Percentiles rank a stretch among this genome's conserved stretches.
phyloP scores from a whole-genome alignment of 108 stramenopile species.

The Licmophora abbreviata region DNA sequence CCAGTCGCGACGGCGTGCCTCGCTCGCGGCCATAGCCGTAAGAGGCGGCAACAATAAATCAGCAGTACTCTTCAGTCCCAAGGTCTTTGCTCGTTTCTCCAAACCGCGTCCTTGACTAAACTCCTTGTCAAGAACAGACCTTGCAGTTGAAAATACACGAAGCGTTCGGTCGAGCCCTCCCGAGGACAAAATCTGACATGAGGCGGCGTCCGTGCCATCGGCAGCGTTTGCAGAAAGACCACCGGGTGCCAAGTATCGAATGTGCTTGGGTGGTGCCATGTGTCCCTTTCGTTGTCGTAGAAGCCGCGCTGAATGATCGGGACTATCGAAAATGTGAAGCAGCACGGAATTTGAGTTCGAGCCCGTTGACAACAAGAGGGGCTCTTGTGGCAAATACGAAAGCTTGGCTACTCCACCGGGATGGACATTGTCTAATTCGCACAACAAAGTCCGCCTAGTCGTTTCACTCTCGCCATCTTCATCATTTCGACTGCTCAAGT shows the following conservation, averaged over 20 bases:
- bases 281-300: conserved; percentile 71
- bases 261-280: conserved; percentile 50
- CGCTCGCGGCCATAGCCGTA: conserved; percentile 47
- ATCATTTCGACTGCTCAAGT: conserved; percentile 57
- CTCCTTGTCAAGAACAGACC: conserved; percentile 74
- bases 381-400: conserved; percentile 74
- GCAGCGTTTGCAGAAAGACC: conserved; percentile 50
- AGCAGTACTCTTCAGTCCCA: conserved; percentile 44
- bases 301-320: conserved; percentile 72
- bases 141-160: conserved; percentile 74
- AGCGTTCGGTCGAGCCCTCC: conserved; percentile 60
- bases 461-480: conserved; percentile 26
- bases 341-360: conserved; percentile 55
- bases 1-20: conserved; percentile 69
- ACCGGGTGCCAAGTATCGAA: conserved; percentile 66
- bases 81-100: conserved; percentile 54
- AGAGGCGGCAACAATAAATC: conserved; percentile 68
- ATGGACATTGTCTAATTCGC: conserved; percentile 56
- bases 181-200: conserved; percentile 72
- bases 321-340: conserved; percentile 79
- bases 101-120: conserved; percentile 80
- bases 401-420: conserved; percentile 66
- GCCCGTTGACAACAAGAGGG: conserved; percentile 65
- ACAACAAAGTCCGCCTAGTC: conserved; percentile 21
- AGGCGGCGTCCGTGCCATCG: conserved; percentile 73